These are phyloP conservation scores for Trichoderma arundinaceum DNA, from an alignment of 2,329 filamentous ascomycete species.

Conservation along the genomic window DNA sequence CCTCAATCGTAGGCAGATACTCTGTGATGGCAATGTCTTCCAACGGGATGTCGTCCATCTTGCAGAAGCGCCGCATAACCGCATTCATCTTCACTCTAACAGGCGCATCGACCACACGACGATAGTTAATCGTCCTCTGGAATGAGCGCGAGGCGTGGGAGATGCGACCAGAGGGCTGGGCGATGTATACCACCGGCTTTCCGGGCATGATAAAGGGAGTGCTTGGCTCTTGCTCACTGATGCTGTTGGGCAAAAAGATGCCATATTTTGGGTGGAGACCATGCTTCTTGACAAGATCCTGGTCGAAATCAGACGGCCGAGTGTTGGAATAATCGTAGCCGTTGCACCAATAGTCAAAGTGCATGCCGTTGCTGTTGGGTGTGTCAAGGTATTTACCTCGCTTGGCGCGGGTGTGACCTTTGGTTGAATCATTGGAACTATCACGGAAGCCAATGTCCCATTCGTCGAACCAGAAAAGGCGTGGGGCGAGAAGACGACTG, in stretches of 20 bases:
- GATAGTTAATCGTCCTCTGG: slow-evolving; percentile 45
- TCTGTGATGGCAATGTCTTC: slow-evolving; percentile 45
- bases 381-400: slow-evolving; percentile 60
- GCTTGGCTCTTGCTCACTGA: slow-evolving; percentile 52
- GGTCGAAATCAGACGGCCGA: slow-evolving; percentile 57
- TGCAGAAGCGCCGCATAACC: slow-evolving; percentile 48
- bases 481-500: slow-evolving; percentile 58
- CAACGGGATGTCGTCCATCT: slow-evolving; percentile 41
- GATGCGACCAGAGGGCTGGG: slow-evolving; percentile 53
- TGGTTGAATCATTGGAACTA: slow-evolving; percentile 60
- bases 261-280: slow-evolving; percentile 60
- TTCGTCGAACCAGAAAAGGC: slow-evolving; percentile 54
- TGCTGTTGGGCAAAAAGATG: slow-evolving; percentile 56
- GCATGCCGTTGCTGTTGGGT: slow-evolving; percentile 60
- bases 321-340: slow-evolving; percentile 59
- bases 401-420: slow-evolving; percentile 58
- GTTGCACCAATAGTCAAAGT: slow-evolving; percentile 60
- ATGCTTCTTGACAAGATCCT: slow-evolving; percentile 55
- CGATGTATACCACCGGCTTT: slow-evolving; percentile 57
- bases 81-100: slow-evolving; percentile 45
- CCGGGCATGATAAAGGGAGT: slow-evolving; percentile 51
- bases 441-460: slow-evolving; percentile 66
- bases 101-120: slow-evolving; percentile 44
- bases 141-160: slow-evolving; percentile 56
- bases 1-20: slow-evolving; percentile 43